Evolutionary conservation across 306 rosid genomes (phyloP).

Genomic region (Pyrus communis): DNA sequence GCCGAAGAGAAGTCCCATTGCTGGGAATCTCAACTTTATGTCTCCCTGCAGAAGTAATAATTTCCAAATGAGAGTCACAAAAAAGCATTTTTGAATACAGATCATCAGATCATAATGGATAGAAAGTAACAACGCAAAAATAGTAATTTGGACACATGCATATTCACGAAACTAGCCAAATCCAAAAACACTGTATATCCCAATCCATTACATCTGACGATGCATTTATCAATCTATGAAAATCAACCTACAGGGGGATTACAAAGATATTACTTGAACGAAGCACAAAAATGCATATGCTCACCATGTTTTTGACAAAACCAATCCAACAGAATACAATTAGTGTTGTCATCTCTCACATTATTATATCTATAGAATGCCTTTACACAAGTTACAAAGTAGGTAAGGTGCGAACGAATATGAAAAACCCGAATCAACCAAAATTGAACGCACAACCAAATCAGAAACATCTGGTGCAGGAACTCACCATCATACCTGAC

Average conservation of each 20-base stretch:
- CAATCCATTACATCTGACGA: neutral
- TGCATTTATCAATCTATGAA: neutral
- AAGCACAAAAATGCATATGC: neutral
- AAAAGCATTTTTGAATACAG: neutral
- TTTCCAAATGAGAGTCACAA: neutral
- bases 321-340: neutral
- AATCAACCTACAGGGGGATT: neutral
- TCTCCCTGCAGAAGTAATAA: conserved; percentile 41
- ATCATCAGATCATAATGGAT: neutral
- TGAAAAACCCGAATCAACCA: neutral
- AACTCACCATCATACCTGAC: conserved; percentile 94
- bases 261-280: neutral
- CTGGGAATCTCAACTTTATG: conserved; percentile 31
- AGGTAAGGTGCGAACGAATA: neutral
- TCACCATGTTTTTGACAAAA: neutral
- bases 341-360: neutral
- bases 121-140: neutral
- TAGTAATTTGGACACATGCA: neutral
- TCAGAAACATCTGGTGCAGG: conserved; percentile 7
- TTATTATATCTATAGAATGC: neutral
- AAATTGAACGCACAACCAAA: neutral
- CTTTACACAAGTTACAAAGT: neutral
- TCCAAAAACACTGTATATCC: neutral
- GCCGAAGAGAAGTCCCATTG: conserved; percentile 36
- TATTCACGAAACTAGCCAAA: neutral